phyloP scores from a whole-genome alignment of 441 rosid species.

The Erodium texanum region DNA sequence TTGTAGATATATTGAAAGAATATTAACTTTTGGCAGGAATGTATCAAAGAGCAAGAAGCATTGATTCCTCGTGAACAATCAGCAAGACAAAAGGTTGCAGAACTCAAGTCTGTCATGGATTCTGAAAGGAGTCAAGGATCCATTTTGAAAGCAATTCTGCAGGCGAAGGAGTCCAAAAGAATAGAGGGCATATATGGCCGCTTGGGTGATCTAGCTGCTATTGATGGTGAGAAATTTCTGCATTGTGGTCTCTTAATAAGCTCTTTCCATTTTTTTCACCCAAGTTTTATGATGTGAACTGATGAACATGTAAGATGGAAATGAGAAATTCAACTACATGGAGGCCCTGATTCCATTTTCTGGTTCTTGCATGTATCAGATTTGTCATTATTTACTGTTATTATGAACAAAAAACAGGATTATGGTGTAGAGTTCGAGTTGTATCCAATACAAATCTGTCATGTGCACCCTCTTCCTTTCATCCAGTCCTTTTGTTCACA shows the following conservation, averaged over 20 bases:
- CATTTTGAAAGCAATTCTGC: conserved; percentile 75
- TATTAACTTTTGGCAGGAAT: conserved; percentile 44
- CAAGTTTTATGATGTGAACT: neutral
- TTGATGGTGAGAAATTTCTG: conserved; percentile 59
- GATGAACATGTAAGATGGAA: neutral
- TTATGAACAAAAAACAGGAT: neutral
- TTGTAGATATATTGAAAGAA: conserved; percentile 18
- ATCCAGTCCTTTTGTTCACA: neutral
- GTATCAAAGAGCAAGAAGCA: conserved; percentile 67
- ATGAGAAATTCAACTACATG: neutral
- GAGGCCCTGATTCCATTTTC: neutral
- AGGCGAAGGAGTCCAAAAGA: conserved; percentile 66
- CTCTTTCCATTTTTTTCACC: conserved; percentile 4
- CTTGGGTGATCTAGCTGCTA: conserved; percentile 97
- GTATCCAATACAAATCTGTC: neutral
- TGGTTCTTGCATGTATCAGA: neutral
- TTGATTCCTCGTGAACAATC: conserved; percentile 79
- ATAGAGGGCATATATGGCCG: conserved; percentile 91
- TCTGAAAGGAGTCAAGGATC: conserved; percentile 91
- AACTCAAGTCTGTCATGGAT: conserved; percentile 65
- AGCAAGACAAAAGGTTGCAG: conserved; percentile 82
- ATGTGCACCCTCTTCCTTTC: neutral
- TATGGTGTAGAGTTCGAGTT: neutral
- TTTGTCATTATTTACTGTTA: neutral
- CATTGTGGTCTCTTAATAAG: conserved; percentile 1